phyloP scores from a whole-genome alignment of 2,329 filamentous ascomycete genomes.

The Metarhizium album region DNA sequence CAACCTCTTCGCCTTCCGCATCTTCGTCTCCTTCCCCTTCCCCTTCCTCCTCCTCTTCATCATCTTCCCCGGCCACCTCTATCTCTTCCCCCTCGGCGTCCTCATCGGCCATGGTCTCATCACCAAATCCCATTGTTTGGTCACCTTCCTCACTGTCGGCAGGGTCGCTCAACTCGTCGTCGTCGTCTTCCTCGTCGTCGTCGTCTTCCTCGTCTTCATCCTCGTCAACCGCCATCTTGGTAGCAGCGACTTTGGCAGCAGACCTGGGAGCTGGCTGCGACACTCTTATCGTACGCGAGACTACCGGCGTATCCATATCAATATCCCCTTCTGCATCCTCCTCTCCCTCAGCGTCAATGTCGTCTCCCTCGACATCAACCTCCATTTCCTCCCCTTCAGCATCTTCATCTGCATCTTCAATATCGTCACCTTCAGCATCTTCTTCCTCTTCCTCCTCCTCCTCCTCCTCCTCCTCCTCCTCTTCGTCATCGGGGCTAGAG shows the following conservation, averaged over 20 bases:
- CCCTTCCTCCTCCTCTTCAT: conserved; percentile 29
- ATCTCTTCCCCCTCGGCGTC: conserved; percentile 38
- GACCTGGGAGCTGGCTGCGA: conserved; percentile 30
- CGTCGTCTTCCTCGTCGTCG: conserved; percentile 40
- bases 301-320: conserved; percentile 30
- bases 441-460: conserved; percentile 32
- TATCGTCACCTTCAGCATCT: conserved; percentile 25
- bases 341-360: conserved; percentile 31
- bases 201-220: conserved; percentile 38
- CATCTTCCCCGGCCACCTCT: conserved; percentile 30
- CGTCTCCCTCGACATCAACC: conserved; percentile 27
- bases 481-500: conserved; percentile 38
- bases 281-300: conserved; percentile 35
- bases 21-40: conserved; percentile 27
- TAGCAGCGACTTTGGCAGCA: conserved; percentile 20
- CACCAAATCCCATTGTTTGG: conserved; percentile 26
- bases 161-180: conserved; percentile 45
- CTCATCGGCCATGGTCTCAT: conserved; percentile 36
- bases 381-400: conserved; percentile 27
- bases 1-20: conserved; percentile 27
- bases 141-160: conserved; percentile 36
- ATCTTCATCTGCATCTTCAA: conserved; percentile 31
- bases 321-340: conserved; percentile 34
- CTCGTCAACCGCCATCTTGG: conserved; percentile 27
- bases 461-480: conserved; percentile 29